Evolutionary conservation across 345 rosid genomes (phyloP).

Genomic region (Microthlaspi erraticum): DNA sequence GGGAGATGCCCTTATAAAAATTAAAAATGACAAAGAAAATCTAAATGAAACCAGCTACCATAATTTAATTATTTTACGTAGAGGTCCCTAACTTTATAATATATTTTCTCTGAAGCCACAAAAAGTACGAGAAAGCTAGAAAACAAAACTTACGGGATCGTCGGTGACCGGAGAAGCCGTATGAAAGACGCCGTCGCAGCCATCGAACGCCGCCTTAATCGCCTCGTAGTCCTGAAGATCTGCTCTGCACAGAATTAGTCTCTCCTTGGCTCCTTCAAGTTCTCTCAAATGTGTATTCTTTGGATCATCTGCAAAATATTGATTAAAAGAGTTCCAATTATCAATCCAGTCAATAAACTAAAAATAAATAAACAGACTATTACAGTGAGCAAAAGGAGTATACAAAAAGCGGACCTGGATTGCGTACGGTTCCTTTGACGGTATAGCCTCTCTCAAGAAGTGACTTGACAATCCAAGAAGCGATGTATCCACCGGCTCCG

Average conservation of each 20-base stretch:
- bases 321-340: not conserved
- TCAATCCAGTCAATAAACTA: not conserved
- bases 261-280: slow-evolving; percentile 88
- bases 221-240: slow-evolving; percentile 79
- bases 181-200: slow-evolving; percentile 95
- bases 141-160: slow-evolving; percentile 70
- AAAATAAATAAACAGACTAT: not conserved
- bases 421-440: slow-evolving; percentile 86
- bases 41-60: slow-evolving; percentile 13
- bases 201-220: slow-evolving; percentile 68
- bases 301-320: slow-evolving; percentile 65
- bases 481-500: slow-evolving; percentile 97
- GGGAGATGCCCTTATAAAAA: not conserved
- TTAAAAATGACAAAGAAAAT: slow-evolving; percentile 16
- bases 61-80: not conserved
- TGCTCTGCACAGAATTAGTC: slow-evolving; percentile 69
- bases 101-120: not conserved
- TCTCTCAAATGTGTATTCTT: slow-evolving; percentile 86
- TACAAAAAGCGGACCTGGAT: slow-evolving; percentile 60
- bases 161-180: slow-evolving; percentile 98
- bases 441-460: slow-evolving; percentile 79
- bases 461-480: slow-evolving; percentile 92
- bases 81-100: slow-evolving; percentile 11
- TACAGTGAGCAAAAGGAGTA: not conserved
- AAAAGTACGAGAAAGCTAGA: slow-evolving; percentile 6